Evolutionary conservation across 345 rosid genomes (phyloP).

Genomic region (Eucalyptus pumila): DNA sequence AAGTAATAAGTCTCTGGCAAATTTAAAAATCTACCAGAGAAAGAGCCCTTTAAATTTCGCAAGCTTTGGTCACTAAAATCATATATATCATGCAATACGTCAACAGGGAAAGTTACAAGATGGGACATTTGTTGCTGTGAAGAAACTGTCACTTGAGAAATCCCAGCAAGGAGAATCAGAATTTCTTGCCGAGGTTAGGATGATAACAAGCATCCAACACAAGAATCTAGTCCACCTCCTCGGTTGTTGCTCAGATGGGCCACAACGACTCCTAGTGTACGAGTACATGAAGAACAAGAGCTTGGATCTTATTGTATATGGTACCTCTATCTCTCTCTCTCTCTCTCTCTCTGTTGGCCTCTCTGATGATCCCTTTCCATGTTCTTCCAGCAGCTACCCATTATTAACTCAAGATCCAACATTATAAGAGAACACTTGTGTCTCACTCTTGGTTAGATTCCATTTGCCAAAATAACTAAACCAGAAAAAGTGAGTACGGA

Average conservation of each 20-base stretch:
- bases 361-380: not conserved
- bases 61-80: not conserved
- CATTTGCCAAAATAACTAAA: not conserved
- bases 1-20: not conserved
- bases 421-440: not conserved
- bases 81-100: not conserved
- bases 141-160: slow-evolving; percentile 29
- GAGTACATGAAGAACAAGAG: slow-evolving; percentile 58
- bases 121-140: slow-evolving; percentile 44
- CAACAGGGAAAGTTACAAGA: slow-evolving; percentile 43
- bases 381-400: not conserved
- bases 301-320: slow-evolving; percentile 48
- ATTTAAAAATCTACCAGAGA: not conserved
- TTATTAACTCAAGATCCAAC: not conserved
- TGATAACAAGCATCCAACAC: slow-evolving; percentile 75
- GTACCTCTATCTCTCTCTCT: not conserved
- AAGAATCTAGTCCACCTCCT: slow-evolving; percentile 60
- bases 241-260: slow-evolving; percentile 54
- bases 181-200: slow-evolving; percentile 54
- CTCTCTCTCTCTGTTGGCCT: not conserved
- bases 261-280: slow-evolving; percentile 51
- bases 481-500: not conserved
- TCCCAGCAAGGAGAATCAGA: slow-evolving; percentile 64
- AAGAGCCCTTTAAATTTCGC: not conserved
- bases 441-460: not conserved